Evolutionary conservation across 2,329 filamentous ascomycete genomes (phyloP).

Genomic region (Verticillium zaregamsianum): DNA sequence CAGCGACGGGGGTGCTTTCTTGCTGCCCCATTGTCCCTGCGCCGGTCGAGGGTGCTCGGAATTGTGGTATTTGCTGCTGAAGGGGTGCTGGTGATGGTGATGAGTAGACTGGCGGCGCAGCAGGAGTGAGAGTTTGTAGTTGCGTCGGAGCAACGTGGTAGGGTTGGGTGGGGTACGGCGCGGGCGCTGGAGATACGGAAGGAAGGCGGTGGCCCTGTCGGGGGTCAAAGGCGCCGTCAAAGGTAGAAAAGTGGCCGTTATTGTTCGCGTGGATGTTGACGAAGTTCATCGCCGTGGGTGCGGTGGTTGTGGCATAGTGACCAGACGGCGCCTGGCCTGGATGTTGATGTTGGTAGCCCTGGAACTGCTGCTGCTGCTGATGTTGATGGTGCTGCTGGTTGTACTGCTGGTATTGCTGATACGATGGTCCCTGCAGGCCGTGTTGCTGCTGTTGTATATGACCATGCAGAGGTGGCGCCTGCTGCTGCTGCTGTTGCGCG

Average conservation of each 20-base stretch:
- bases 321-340: slow-evolving; percentile 12
- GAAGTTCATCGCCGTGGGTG: slow-evolving; percentile 6
- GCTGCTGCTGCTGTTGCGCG: slow-evolving; percentile 14
- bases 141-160: background rate
- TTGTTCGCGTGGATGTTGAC: slow-evolving; percentile 14
- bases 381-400: slow-evolving; percentile 18
- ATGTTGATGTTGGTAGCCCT: slow-evolving; percentile 18
- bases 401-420: slow-evolving; percentile 17
- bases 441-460: slow-evolving; percentile 19
- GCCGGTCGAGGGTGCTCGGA: slow-evolving; percentile 9
- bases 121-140: background rate
- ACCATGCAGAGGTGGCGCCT: slow-evolving; percentile 21
- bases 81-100: background rate
- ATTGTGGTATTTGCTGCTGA: slow-evolving; percentile 6
- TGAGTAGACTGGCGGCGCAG: background rate
- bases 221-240: slow-evolving; percentile 17
- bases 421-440: slow-evolving; percentile 18
- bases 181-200: slow-evolving; percentile 3
- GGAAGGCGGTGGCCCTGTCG: background rate
- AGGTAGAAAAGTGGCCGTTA: slow-evolving; percentile 12
- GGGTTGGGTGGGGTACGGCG: background rate
- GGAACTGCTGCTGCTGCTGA: slow-evolving; percentile 20
- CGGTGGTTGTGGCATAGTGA: slow-evolving; percentile 10
- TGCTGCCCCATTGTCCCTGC: slow-evolving; percentile 7
- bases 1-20: slow-evolving; percentile 5